Evolutionary conservation across 164 flowering plant species (phyloP).

Genomic region (Cinnamomum micranthum): DNA sequence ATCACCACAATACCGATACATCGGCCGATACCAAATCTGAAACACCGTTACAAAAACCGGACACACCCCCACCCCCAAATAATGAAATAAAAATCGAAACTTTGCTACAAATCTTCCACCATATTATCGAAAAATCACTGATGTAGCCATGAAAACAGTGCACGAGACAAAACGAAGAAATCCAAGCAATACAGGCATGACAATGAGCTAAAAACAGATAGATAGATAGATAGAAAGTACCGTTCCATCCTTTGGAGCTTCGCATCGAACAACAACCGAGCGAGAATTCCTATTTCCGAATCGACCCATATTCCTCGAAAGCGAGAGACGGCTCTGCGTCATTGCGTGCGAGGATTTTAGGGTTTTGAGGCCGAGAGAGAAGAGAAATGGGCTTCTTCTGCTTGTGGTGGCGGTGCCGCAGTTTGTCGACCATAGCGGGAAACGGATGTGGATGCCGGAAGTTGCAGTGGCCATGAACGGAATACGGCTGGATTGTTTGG

Average conservation of each 20-base stretch:
- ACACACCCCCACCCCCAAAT: no score
- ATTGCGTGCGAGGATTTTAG: conserved; percentile 30
- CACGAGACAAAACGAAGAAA: neutral
- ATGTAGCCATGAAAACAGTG: neutral
- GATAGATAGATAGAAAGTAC: conserved; percentile 21
- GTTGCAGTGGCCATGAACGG: neutral
- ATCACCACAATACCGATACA: no score
- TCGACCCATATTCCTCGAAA: conserved; percentile 51
- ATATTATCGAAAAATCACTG: no score
- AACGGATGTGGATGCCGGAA: neutral
- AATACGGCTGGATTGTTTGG: no score
- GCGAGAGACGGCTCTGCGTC: conserved; percentile 47
- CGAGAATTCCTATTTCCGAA: conserved; percentile 18
- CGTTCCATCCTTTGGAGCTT: conserved; percentile 48
- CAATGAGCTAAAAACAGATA: neutral
- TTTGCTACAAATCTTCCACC: no score
- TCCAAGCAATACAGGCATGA: neutral
- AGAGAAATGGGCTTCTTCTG: neutral
- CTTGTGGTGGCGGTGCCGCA: neutral
- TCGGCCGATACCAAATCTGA: no score
- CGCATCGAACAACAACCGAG: conserved; percentile 53
- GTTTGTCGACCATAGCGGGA: neutral
- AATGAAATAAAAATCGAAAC: no score
- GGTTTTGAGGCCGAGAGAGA: conserved; percentile 12
- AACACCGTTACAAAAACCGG: no score